A percentile compares a stretch with the other conserved stretches of the same genome.
Conservation (phyloP, 2,329 filamentous ascomycete genomes). For the Botrytis fabae region DNA sequence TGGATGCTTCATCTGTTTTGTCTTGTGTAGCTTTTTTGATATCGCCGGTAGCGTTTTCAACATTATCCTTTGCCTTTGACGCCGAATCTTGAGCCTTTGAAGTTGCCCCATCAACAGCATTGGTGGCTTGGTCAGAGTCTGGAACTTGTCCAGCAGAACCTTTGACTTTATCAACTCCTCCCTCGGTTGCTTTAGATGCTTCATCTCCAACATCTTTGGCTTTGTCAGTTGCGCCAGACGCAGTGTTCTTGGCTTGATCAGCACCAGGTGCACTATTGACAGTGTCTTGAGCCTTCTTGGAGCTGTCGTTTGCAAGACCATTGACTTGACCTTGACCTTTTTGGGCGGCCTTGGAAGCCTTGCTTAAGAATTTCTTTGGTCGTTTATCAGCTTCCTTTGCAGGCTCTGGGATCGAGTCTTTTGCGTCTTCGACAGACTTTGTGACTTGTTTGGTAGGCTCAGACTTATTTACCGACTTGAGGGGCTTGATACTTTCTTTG, state of each 20-base stretch:
- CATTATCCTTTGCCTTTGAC: not conserved
- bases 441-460: conserved; percentile 13
- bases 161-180: not conserved
- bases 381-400: conserved; percentile 6
- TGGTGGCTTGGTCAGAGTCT: conserved; percentile 5
- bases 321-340: not conserved
- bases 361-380: conserved; percentile 23
- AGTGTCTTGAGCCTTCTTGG: conserved; percentile 13
- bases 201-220: conserved; percentile 10
- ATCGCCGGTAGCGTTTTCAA: not conserved
- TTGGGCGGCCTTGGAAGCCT: conserved; percentile 20
- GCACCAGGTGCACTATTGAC: not conserved
- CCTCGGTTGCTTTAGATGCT: not conserved
- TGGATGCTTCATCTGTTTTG: conserved; percentile 4
- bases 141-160: not conserved
- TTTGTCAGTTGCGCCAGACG: not conserved
- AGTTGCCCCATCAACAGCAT: not conserved
- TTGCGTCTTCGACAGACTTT: conserved; percentile 1
- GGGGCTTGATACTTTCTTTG: conserved; percentile 4
- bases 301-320: not conserved
- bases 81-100: not conserved
- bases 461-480: not conserved
- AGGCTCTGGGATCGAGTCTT: not conserved
- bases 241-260: not conserved
- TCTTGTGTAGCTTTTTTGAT: not conserved